These are phyloP conservation scores for Starmerella davenportii DNA, from an alignment of 805 yeast genomes.

Conservation along the genomic window DNA sequence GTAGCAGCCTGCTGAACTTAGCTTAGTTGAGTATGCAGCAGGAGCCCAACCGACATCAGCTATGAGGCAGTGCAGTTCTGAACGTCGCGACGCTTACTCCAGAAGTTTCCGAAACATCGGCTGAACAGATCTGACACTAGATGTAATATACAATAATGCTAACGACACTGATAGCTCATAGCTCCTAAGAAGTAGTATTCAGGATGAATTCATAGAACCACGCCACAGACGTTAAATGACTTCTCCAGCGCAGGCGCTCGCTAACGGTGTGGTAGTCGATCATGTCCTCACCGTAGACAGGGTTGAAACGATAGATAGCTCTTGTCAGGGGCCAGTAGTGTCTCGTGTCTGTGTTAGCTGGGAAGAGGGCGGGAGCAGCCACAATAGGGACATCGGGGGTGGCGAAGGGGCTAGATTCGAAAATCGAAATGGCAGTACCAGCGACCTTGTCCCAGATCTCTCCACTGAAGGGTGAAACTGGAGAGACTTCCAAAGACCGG, in stretches of 20 bases:
- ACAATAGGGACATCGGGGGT: slow-evolving; percentile 22
- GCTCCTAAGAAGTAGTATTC: slow-evolving; percentile 10
- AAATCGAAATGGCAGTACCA: slow-evolving; percentile 45
- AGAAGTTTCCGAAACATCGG: no score
- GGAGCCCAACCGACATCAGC: no score
- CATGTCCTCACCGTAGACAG: slow-evolving; percentile 27
- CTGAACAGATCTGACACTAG: no score
- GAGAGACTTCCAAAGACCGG: slow-evolving; percentile 33
- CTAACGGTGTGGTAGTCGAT: slow-evolving; percentile 38
- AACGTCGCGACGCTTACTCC: no score
- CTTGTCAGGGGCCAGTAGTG: slow-evolving; percentile 45
- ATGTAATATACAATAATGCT: no score
- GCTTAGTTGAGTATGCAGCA: no score
- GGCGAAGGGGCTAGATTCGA: slow-evolving; percentile 16
- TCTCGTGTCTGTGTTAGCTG: slow-evolving; percentile 57
- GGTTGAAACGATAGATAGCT: slow-evolving; percentile 44
- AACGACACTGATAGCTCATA: no score
- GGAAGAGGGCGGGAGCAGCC: slow-evolving; percentile 41
- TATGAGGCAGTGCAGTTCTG: no score
- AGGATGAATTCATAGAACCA: slow-evolving; percentile 21
- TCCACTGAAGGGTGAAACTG: slow-evolving; percentile 31
- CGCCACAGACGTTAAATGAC: slow-evolving; percentile 29
- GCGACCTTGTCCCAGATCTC: slow-evolving; percentile 37
- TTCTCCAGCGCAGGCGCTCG: slow-evolving; percentile 35
- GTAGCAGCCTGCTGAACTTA: no score